A percentile compares a stretch with the other conserved stretches of the same genome.
phyloP scores from a whole-genome alignment of 441 rosid genomes.

The Gossypium lobatum region DNA sequence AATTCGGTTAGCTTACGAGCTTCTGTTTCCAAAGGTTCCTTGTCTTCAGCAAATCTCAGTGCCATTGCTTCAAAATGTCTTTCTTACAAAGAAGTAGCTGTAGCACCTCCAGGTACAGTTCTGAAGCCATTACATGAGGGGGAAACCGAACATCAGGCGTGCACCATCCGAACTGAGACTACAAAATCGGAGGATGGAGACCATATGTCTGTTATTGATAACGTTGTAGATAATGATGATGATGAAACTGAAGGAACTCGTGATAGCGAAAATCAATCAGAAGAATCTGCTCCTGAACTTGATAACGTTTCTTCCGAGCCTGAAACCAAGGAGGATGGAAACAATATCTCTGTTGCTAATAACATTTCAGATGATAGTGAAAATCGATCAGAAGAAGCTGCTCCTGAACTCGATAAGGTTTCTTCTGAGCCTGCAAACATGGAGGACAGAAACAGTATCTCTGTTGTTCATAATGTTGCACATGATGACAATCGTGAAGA shows the following conservation, averaged over 20 bases:
- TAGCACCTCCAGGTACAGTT: constrained; percentile 55
- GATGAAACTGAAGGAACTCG: constrained; percentile 26
- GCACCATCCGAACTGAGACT: constrained; percentile 19
- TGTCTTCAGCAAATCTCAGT: constrained; percentile 25
- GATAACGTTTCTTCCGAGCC: constrained; percentile 26
- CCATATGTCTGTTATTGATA: constrained; percentile 20
- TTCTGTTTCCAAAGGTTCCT: constrained; percentile 25
- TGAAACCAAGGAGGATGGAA: neutral
- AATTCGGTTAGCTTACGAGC: constrained; percentile 27
- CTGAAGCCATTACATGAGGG: constrained; percentile 38
- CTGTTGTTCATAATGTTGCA: neutral
- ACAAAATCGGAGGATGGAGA: constrained; percentile 24
- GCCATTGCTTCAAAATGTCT: constrained; percentile 42
- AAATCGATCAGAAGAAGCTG: constrained; percentile 28
- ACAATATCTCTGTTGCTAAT: neutral
- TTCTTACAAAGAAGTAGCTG: constrained; percentile 62
- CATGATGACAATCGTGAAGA: neutral
- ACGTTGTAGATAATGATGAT: constrained; percentile 20
- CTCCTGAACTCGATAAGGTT: constrained; percentile 28
- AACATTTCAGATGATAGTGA: constrained; percentile 13
- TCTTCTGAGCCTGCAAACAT: constrained; percentile 5
- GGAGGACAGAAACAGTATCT: neutral
- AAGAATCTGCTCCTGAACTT: constrained; percentile 23
- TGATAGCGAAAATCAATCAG: constrained; percentile 27
- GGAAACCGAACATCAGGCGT: constrained; percentile 31